phyloP scores from a whole-genome alignment of 2,329 filamentous ascomycete species.

The Lasiodiplodia sp. region DNA sequence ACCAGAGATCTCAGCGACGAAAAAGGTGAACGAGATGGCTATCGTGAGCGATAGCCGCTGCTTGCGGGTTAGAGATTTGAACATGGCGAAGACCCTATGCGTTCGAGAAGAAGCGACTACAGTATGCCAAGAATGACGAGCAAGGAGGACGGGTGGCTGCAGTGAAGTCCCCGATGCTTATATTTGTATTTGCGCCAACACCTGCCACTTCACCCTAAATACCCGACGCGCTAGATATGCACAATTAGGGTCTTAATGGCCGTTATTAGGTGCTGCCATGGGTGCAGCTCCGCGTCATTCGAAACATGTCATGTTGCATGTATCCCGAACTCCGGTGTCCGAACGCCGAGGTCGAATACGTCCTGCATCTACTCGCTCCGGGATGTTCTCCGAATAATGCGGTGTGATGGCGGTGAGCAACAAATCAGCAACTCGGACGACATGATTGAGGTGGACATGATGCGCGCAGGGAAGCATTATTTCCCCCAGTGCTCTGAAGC shows the following conservation, averaged over 20 bases:
- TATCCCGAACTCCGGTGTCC: neutral
- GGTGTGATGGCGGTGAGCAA: neutral
- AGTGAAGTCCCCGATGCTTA: neutral
- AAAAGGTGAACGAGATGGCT: conserved; percentile 56
- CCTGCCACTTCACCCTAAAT: neutral
- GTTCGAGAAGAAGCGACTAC: neutral
- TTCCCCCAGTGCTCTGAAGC: neutral
- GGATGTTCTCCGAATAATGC: neutral
- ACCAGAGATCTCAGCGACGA: conserved; percentile 56
- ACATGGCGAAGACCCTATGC: neutral
- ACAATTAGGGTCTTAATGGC: neutral
- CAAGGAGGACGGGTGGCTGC: neutral
- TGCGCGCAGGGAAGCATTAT: neutral
- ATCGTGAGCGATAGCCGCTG: conserved; percentile 50
- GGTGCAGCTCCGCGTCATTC: neutral
- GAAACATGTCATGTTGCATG: conserved; percentile 9
- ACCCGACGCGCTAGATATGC: neutral
- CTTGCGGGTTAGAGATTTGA: conserved; percentile 36
- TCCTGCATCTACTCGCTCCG: neutral
- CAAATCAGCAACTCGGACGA: neutral
- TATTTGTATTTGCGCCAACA: neutral
- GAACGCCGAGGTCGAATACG: neutral
- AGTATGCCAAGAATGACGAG: neutral
- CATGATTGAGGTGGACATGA: neutral
- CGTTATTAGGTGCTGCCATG: neutral